Evolutionary conservation across 352 stramenopile species (phyloP).

Genomic region (Phytopythium mirpurense): DNA sequence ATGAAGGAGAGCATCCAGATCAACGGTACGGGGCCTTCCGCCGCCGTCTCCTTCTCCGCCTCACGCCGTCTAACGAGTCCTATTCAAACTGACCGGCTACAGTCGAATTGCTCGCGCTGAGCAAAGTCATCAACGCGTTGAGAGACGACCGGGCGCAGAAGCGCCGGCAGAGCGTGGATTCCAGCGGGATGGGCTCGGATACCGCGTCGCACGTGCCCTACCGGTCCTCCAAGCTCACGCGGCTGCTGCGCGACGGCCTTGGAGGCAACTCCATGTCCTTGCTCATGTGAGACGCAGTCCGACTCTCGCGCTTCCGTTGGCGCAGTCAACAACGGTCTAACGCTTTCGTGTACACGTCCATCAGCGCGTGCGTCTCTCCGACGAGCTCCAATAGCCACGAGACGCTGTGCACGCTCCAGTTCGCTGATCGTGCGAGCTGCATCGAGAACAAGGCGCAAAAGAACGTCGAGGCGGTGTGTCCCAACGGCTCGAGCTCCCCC

Average conservation of each 20-base stretch:
- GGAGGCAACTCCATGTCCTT: conserved; percentile 83
- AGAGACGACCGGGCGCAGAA: conserved; percentile 52
- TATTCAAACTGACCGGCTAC: too few relatives aligned
- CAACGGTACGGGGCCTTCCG: conserved; percentile 25
- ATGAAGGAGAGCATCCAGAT: conserved; percentile 91
- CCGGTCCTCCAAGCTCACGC: conserved; percentile 75
- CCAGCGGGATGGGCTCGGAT: conserved; percentile 12
- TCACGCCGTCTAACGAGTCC: too few relatives aligned
- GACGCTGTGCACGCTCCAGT: conserved; percentile 65
- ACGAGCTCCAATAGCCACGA: conserved; percentile 41
- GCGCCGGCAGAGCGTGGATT: conserved; percentile 6
- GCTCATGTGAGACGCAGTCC: conserved; percentile 59
- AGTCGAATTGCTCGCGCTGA: conserved; percentile 71
- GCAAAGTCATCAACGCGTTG: conserved; percentile 86
- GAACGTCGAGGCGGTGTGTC: conserved; percentile 33
- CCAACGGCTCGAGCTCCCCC: neutral
- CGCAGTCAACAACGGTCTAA: neutral
- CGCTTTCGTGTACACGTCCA: conserved; percentile 2
- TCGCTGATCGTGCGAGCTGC: conserved; percentile 61
- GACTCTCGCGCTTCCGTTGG: neutral
- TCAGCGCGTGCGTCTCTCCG: conserved; percentile 65
- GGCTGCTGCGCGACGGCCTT: conserved; percentile 78
- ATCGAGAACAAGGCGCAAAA: conserved; percentile 78
- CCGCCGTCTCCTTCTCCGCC: too few relatives aligned
- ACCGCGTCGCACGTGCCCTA: conserved; percentile 66